Base-by-base conservation (phyloP, 768 basidiomycete species). In the Trametes coccinea region DNA sequence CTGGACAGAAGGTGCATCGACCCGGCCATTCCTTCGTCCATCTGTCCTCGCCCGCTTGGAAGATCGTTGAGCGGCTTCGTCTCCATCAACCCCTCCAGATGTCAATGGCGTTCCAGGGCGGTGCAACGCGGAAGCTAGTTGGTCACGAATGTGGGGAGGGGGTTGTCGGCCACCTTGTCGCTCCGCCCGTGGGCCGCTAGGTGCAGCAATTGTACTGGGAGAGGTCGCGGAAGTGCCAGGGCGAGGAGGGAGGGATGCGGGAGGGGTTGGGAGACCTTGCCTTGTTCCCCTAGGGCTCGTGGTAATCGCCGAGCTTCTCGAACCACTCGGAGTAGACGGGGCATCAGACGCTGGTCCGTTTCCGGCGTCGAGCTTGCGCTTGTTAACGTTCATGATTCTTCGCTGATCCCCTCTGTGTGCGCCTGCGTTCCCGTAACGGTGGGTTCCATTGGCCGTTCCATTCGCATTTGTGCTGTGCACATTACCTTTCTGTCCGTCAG, bases 401-500 rank as follows among this genome's bases (percentile, higher is more conserved):
- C 70, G 63, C 27, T 64, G 65, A 45, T 66, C 56, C 53, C 50
- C 56, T 54, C 27, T 50, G 44, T 39, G 53, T 34, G 48, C 37
- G 55, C 59, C 62, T 68, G 55, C 43, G 61, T 37, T 45, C 37
- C 53, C 45, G 22, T 53, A 43, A 14, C 31, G 40, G 29, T 56
- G 48, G 53, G 59, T 45, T 61, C 51, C 59, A 53, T 56, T 52
- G 53, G 17, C 41, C 41, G 31, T 40, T 40, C 41, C 33, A 47
- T 29, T 40, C 17, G 52, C 30, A 62, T 2, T 22, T 39, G 48
- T 50, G 14, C 29, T 30, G 34, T 16, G 52, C 48, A 59, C 57
- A 41, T 55, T 69, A 69, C 68, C 69, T 69, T 72, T 64, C 31
- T 53, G 61, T 52, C 49, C 61, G 43, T 67, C 65, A 56, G 51